Conservation (phyloP, 768 basidiomycete genomes). For the button mushroom (Agaricus bisporus) region DNA sequence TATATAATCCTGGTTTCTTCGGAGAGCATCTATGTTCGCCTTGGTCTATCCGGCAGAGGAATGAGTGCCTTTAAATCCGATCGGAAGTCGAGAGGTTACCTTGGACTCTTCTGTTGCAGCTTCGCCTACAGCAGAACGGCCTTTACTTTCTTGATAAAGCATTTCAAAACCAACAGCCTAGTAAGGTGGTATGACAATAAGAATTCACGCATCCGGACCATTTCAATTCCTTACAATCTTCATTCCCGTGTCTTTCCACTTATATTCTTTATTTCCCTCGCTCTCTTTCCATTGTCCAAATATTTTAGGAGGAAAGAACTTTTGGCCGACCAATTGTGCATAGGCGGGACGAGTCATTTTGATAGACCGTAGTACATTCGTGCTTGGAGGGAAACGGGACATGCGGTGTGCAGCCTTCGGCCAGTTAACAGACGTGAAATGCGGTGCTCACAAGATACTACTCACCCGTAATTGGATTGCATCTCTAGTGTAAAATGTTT, state of each 20-base stretch:
- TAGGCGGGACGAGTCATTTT: constrained; percentile 88
- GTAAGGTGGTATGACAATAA: constrained; percentile 7
- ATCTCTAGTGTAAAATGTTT: constrained; percentile 95
- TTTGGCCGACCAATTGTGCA: constrained; percentile 88
- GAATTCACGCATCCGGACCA: background rate
- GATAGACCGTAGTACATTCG: constrained; percentile 54
- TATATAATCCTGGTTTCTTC: constrained; percentile 58
- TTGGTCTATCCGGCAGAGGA: constrained; percentile 36
- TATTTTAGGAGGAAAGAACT: constrained; percentile 84
- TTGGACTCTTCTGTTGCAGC: constrained; percentile 36
- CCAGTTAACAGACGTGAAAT: background rate
- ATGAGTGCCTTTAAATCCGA: background rate
- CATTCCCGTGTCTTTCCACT: constrained; percentile 84
- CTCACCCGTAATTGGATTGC: constrained; percentile 82
- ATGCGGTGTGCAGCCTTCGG: constrained; percentile 82
- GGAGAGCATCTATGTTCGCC: constrained; percentile 63
- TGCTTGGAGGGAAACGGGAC: constrained; percentile 79
- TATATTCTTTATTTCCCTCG: constrained; percentile 63
- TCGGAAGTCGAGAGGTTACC: constrained; percentile 26
- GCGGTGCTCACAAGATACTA: constrained; percentile 3
- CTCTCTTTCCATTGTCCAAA: constrained; percentile 71
- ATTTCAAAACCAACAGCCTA: constrained; percentile 97
- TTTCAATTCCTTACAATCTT: constrained; percentile 61
- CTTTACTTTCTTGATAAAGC: constrained; percentile 81
- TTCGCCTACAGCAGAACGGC: constrained; percentile 35